phyloP scores from a whole-genome alignment of 2,329 filamentous ascomycete species.

The Eutypella sp. region DNA sequence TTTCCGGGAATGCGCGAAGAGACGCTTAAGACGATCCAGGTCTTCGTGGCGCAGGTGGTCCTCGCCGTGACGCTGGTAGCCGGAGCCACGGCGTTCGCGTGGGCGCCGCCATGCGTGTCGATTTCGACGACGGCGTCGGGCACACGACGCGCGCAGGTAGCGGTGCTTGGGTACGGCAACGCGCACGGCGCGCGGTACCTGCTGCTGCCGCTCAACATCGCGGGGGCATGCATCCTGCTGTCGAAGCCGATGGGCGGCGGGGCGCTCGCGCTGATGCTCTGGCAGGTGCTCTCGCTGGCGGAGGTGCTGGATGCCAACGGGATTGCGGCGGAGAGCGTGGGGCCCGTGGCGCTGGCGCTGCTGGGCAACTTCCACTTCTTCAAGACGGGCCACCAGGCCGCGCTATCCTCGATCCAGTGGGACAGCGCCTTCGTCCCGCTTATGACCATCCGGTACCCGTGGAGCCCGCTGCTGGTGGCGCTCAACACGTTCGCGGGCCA shows the following conservation, averaged over 20 bases:
- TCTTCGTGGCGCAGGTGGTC: conserved; percentile 73
- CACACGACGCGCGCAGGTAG: conserved; percentile 53
- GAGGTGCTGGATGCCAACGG: conserved; percentile 59
- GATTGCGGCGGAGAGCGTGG: conserved; percentile 66
- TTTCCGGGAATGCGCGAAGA: conserved; percentile 54
- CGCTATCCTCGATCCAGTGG: conserved; percentile 86
- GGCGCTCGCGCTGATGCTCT: conserved; percentile 73
- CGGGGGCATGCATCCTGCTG: conserved; percentile 70
- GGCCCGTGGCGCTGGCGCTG: conserved; percentile 78
- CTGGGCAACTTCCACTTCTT: conserved; percentile 94
- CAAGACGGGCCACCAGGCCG: conserved; percentile 95
- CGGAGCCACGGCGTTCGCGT: conserved; percentile 79
- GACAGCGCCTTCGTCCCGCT: conserved; percentile 90
- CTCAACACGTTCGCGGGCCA: conserved; percentile 89
- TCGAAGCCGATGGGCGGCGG: conserved; percentile 94
- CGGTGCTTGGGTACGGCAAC: conserved; percentile 87
- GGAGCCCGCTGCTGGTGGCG: conserved; percentile 74
- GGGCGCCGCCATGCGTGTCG: conserved; percentile 77
- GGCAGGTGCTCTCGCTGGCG: conserved; percentile 80
- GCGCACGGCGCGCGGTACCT: conserved; percentile 89
- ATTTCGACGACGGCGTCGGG: conserved; percentile 48
- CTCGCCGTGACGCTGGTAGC: conserved; percentile 77
- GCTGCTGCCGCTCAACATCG: conserved; percentile 73
- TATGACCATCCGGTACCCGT: conserved; percentile 78
- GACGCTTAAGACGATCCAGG: conserved; percentile 66